Evolutionary conservation across 768 basidiomycete genomes (phyloP), one percentile per base, ranked within the genome.

Genomic region (Xerocomus spinulosus): DNA sequence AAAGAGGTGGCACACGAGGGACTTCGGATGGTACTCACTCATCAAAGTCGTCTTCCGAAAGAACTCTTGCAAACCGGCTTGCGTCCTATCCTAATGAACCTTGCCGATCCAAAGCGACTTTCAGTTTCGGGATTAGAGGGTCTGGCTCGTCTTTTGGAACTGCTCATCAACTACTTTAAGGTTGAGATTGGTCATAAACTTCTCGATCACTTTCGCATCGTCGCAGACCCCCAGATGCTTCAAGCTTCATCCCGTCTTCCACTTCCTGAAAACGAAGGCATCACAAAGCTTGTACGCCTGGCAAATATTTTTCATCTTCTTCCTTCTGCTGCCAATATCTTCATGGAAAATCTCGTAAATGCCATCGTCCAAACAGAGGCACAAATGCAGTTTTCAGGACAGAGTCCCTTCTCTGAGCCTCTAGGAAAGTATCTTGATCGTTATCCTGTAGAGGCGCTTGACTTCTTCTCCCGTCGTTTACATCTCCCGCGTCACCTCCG

Each of bases 111-210:
- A 30, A 94, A 94, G 61, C 82, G 92, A 29, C 77, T 99, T 28
- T 93, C 92, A 7, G 88, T 96, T 21, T 80, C 89, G 5, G 94
- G 94, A 9, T 65, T 95, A 47, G 93, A 99, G 65, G 96, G 96
- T 3, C 74, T 99, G 20, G 95, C 94, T 12, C 84, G 95, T 12
- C 78, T 99, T 41, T 74, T 99, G 41, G 92, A 96, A 65, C 78
- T 99, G 7, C 71, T 99, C 46, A 96, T 93, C 32, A 97, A 97
- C 66, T 98, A 99, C 70, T 99, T 99, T 82, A 98, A 97, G 67
- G 95, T 99, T 15, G 96, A 99, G 71, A 98, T 99, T 50, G 96
- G 96, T 1, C 82, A 90, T 66, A 99, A 99, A 69, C 81, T 99
- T 7, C 75, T 99, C 18, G 96, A 98, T 59, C 96, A 99, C 64